Evolutionary conservation across 495 filamentous ascomycete species (phyloP).

Genomic region (Penicillium daleae): DNA sequence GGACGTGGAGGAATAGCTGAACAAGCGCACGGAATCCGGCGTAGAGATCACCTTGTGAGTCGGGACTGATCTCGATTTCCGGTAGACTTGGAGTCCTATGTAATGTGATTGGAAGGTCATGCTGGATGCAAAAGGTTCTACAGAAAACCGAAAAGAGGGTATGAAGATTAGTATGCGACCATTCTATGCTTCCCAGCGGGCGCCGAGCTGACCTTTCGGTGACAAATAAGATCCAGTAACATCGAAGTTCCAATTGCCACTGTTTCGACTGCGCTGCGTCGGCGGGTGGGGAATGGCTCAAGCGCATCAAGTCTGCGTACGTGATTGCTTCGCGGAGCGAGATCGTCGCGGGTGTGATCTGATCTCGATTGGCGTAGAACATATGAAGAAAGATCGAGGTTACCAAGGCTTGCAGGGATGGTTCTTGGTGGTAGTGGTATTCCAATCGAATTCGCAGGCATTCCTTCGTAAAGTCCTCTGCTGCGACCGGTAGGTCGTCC

Average conservation of each 20-base stretch:
- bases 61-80: constrained; percentile 10
- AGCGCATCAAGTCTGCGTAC: constrained; percentile 21
- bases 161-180: too few relatives aligned
- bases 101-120: constrained; percentile 22
- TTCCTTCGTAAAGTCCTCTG: constrained; percentile 23
- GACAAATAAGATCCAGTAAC: constrained; percentile 25
- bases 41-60: constrained; percentile 10
- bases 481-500: constrained; percentile 9
- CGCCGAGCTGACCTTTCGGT: constrained; percentile 28
- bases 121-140: constrained; percentile 29
- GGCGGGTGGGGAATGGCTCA: constrained; percentile 12
- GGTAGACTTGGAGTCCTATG: constrained; percentile 21
- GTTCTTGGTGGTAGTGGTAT: constrained; percentile 9
- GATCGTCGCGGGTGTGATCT: constrained; percentile 22
- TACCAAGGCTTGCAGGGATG: constrained; percentile 12
- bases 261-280: constrained; percentile 9
- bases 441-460: constrained; percentile 21
- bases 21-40: constrained; percentile 19
- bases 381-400: constrained; percentile 27
- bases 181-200: too few relatives aligned
- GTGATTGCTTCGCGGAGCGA: constrained; percentile 23
- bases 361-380: constrained; percentile 26
- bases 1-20: constrained; percentile 17
- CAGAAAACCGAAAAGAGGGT: too few relatives aligned
- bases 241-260: constrained; percentile 20